Percentiles rank a stretch among this genome's conserved stretches.
phyloP scores from a whole-genome alignment of 805 yeast species.

The Ogataea nonfermentans region DNA sequence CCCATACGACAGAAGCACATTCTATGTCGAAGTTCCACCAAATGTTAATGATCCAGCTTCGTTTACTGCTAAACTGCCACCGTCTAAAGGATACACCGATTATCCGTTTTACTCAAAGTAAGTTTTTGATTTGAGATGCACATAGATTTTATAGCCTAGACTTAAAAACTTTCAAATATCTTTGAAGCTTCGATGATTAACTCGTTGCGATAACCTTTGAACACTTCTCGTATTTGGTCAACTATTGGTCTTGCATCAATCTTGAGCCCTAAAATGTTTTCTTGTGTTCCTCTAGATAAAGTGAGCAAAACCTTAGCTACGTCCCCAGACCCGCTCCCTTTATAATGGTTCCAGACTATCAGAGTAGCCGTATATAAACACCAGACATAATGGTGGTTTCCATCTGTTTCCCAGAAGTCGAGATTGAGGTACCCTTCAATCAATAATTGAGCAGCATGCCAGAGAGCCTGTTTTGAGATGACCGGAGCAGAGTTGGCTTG shows the following conservation, averaged over 20 bases:
- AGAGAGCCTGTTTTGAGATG: constrained; percentile 11
- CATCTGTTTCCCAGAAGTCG: constrained; percentile 19
- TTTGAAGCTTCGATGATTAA: not conserved
- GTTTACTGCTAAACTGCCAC: not conserved
- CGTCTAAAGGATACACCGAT: not conserved
- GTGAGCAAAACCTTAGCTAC: constrained; percentile 8
- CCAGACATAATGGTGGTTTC: constrained; percentile 18
- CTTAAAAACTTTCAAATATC: no score
- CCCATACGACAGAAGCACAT: constrained; percentile 39
- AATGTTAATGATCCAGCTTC: no score
- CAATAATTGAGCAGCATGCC: constrained; percentile 17
- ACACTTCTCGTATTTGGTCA: not conserved
- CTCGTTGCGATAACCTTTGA: not conserved
- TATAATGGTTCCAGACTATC: constrained; percentile 11
- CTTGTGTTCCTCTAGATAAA: constrained; percentile 8
- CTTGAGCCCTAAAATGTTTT: not conserved
- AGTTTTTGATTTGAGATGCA: no score
- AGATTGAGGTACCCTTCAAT: constrained; percentile 16
- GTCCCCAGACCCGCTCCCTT: constrained; percentile 5
- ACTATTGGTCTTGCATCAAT: constrained; percentile 6
- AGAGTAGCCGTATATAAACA: constrained; percentile 16
- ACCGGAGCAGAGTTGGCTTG: not conserved
- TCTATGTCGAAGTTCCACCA: constrained; percentile 30
- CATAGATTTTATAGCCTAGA: no score
- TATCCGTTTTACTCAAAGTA: no score